Percentiles rank a stretch among this genome's conserved stretches.
Evolutionary conservation across 306 rosid species (phyloP).

Genomic region (Quercus glauca): DNA sequence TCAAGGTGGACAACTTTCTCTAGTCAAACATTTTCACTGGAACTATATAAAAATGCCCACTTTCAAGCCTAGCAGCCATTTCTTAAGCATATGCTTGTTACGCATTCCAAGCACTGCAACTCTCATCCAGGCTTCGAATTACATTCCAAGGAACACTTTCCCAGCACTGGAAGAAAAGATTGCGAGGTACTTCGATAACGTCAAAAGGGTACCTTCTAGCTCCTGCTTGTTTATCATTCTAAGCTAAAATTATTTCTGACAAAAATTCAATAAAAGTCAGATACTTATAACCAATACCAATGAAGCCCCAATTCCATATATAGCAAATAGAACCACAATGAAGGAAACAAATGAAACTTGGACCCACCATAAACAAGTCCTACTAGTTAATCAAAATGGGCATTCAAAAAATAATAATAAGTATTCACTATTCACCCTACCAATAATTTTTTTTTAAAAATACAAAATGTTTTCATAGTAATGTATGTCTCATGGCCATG

Average conservation of each 20-base stretch:
- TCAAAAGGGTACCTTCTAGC: too few species aligned
- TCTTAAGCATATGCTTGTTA: background rate
- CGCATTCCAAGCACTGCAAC: conserved; percentile 2
- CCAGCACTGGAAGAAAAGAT: too few species aligned
- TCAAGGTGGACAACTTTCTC: background rate
- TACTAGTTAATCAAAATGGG: background rate
- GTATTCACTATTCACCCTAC: too few species aligned
- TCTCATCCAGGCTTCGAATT: background rate
- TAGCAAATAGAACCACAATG: background rate
- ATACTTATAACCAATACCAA: background rate
- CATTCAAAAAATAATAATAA: background rate
- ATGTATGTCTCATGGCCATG: too few species aligned
- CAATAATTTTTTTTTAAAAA: background rate
- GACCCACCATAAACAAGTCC: background rate
- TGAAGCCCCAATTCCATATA: background rate
- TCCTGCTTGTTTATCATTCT: background rate
- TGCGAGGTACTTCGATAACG: too few species aligned
- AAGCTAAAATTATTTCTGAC: background rate
- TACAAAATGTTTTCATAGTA: background rate
- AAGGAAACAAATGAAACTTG: conserved; percentile 4
- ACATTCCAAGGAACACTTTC: too few species aligned
- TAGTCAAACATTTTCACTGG: background rate
- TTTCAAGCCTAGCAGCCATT: conserved; percentile 7
- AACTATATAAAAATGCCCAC: background rate
- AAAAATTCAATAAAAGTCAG: background rate